Conservation (phyloP, 2,329 filamentous ascomycete genomes). For the Didymella exigua region DNA sequence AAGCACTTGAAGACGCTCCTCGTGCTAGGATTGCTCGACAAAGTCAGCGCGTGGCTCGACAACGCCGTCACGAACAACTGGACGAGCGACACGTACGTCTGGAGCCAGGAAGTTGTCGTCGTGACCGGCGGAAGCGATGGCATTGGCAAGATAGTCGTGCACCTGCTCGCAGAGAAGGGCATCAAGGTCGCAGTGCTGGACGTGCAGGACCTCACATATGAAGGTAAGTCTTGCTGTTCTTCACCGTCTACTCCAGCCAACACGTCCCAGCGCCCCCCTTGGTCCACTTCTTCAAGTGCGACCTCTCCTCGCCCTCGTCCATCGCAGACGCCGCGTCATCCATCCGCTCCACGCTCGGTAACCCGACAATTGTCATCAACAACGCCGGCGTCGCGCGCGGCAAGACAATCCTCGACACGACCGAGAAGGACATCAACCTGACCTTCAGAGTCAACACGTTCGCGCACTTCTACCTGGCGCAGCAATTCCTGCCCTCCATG, state of each 20-base stretch:
- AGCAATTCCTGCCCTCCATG: conserved; percentile 72
- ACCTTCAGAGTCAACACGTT: conserved; percentile 75
- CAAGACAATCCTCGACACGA: conserved; percentile 64
- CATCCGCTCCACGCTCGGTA: conserved; percentile 63
- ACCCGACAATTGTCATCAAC: conserved; percentile 74
- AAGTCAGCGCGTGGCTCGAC: conserved; percentile 60
- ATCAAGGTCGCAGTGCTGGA: conserved; percentile 75
- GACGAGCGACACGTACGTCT: conserved; percentile 63
- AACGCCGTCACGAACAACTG: conserved; percentile 58
- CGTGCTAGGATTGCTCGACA: conserved; percentile 58
- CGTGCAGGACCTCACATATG: conserved; percentile 65
- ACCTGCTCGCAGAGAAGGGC: conserved; percentile 66
- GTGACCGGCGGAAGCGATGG: conserved; percentile 77
- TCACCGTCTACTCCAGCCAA: conserved; percentile 4
- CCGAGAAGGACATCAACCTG: conserved; percentile 64
- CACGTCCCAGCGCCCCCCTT: conserved; percentile 51
- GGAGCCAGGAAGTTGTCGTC: conserved; percentile 72
- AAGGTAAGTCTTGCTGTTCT: conserved; percentile 35
- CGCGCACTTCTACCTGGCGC: conserved; percentile 69
- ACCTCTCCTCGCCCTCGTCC: conserved; percentile 65
- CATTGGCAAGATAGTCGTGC: conserved; percentile 71
- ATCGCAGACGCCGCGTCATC: conserved; percentile 59
- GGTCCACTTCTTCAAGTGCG: conserved; percentile 72
- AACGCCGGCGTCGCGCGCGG: conserved; percentile 71
- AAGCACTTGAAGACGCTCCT: conserved; percentile 61